Percentiles rank a stretch among this genome's conserved stretches.
Evolutionary conservation across 257 asterid species (phyloP).

Genomic region (Solanum medicagineum): DNA sequence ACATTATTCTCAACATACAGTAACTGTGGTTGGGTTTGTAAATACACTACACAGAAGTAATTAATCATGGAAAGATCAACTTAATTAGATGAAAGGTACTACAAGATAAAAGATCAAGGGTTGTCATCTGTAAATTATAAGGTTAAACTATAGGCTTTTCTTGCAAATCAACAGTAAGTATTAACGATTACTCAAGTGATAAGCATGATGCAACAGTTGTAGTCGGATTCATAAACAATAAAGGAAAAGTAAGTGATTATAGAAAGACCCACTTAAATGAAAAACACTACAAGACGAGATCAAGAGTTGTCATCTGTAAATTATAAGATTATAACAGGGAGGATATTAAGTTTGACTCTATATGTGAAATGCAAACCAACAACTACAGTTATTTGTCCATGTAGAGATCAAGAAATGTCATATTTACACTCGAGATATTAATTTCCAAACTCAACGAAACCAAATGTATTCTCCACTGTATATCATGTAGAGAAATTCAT

Average conservation of each 20-base stretch:
- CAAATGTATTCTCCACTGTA: slow-evolving; percentile 84
- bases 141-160: background rate
- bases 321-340: background rate
- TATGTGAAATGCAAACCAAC: background rate
- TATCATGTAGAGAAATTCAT: slow-evolving; percentile 83
- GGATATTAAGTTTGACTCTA: background rate
- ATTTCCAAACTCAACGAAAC: slow-evolving; percentile 11
- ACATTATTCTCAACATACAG: too few relatives aligned
- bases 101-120: background rate
- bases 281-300: background rate
- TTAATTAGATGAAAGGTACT: background rate
- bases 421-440: background rate
- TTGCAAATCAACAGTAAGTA: background rate
- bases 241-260: background rate
- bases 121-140: background rate
- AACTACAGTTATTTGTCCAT: background rate
- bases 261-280: background rate
- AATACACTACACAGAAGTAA: background rate
- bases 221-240: background rate
- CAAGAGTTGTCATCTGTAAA: background rate
- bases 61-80: background rate
- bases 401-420: background rate
- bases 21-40: background rate
- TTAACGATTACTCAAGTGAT: background rate
- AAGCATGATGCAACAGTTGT: background rate